Conservation (phyloP, 176 grass and related monocot species). For the Pharus latifolius region DNA sequence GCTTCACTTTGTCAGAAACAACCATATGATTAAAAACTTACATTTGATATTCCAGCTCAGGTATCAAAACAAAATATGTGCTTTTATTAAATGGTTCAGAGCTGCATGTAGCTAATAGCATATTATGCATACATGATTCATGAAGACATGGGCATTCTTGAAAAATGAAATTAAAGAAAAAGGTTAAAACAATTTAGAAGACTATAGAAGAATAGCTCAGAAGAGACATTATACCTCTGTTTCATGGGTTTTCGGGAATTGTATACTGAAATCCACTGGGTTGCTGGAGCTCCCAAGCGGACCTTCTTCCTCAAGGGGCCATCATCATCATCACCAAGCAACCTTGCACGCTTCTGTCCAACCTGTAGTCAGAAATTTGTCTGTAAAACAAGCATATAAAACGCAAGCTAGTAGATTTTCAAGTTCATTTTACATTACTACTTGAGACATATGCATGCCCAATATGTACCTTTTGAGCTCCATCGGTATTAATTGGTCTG, state of each 20-base stretch:
- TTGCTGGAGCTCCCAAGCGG: slow-evolving; percentile 54
- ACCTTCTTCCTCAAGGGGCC: slow-evolving; percentile 57
- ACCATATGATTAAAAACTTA: too few species aligned
- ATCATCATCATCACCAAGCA: slow-evolving; percentile 62
- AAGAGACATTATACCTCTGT: slow-evolving; percentile 47
- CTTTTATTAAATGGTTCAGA: not conserved
- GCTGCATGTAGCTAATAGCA: not conserved
- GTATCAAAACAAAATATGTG: not conserved
- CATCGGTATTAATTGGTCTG: slow-evolving; percentile 76
- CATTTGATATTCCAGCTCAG: too few species aligned
- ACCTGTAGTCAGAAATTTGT: slow-evolving; percentile 35
- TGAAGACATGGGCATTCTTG: not conserved
- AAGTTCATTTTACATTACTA: not conserved
- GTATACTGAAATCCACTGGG: slow-evolving; percentile 91
- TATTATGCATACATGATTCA: not conserved
- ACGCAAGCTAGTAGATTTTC: not conserved
- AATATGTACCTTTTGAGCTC: slow-evolving; percentile 60
- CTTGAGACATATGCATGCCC: not conserved
- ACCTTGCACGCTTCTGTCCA: slow-evolving; percentile 71
- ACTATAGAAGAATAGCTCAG: not conserved
- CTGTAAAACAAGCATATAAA: not conserved
- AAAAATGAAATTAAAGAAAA: too few species aligned
- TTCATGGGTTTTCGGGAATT: slow-evolving; percentile 75
- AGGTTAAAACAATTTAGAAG: not conserved
- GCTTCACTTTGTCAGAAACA: too few species aligned